These are phyloP conservation scores for Cladosporium velox DNA, from an alignment of 2,329 filamentous ascomycete genomes.

Conservation along the genomic window DNA sequence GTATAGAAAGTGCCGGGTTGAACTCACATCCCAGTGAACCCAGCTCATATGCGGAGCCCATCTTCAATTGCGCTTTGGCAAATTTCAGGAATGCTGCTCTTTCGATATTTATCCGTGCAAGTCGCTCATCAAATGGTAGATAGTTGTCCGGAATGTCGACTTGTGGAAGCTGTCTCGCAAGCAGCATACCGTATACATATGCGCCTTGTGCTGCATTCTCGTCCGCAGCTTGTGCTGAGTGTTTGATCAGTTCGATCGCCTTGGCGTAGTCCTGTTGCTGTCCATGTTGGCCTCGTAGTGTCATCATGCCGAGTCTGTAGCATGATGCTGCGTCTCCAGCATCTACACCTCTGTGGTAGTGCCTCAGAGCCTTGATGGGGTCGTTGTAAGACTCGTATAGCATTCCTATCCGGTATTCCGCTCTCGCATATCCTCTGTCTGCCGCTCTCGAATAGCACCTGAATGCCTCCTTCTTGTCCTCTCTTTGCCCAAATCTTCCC, in stretches of 20 bases:
- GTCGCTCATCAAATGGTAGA: slow-evolving; percentile 70
- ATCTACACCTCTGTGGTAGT: slow-evolving; percentile 81
- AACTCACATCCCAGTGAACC: slow-evolving; percentile 94
- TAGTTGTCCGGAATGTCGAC: slow-evolving; percentile 74
- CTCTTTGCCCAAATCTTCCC: slow-evolving; percentile 86
- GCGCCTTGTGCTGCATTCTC: slow-evolving; percentile 96
- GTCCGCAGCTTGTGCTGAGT: slow-evolving; percentile 82
- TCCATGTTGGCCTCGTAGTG: slow-evolving; percentile 87
- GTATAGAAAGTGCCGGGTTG: slow-evolving; percentile 85
- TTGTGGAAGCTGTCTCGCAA: slow-evolving; percentile 87
- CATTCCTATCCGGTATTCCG: slow-evolving; percentile 98
- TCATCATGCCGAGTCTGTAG: slow-evolving; percentile 95
- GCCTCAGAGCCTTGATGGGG: slow-evolving; percentile 82
- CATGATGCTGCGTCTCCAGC: slow-evolving; percentile 84
- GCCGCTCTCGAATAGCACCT: slow-evolving; percentile 82
- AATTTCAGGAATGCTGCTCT: slow-evolving; percentile 96
- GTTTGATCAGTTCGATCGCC: slow-evolving; percentile 79
- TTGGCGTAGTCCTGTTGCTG: slow-evolving; percentile 76
- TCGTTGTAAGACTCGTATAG: slow-evolving; percentile 96
- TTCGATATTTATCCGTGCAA: slow-evolving; percentile 85
- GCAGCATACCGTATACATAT: slow-evolving; percentile 86
- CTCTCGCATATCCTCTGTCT: slow-evolving; percentile 80
- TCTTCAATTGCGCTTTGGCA: slow-evolving; percentile 93
- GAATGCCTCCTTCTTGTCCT: slow-evolving; percentile 95
- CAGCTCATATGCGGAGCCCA: slow-evolving; percentile 93